phyloP scores from a whole-genome alignment of 495 filamentous ascomycete genomes.

The Chaetomium fimeti region DNA sequence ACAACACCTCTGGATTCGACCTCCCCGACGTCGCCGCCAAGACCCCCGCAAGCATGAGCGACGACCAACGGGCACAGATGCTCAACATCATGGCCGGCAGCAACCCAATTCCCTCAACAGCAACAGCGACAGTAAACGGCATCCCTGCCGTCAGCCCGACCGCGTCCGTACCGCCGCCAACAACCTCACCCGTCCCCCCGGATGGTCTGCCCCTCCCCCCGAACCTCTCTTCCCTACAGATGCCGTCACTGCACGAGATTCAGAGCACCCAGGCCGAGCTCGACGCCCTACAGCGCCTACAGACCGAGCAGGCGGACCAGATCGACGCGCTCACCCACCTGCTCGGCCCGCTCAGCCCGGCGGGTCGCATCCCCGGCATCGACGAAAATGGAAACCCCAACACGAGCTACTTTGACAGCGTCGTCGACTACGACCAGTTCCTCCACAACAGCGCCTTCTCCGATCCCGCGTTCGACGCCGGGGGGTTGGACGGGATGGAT shows the following conservation, averaged over 20 bases:
- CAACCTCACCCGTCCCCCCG: conserved; percentile 23
- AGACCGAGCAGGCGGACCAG: conserved; percentile 67
- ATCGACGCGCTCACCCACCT: conserved; percentile 68
- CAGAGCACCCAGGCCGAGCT: conserved; percentile 67
- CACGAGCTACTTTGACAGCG: conserved; percentile 45
- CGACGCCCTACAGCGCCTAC: conserved; percentile 68
- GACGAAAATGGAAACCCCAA: conserved; percentile 45
- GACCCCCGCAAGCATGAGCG: conserved; percentile 65
- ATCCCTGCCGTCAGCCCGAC: conserved; percentile 19
- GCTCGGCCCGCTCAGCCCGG: conserved; percentile 75
- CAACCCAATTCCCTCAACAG: conserved; percentile 12
- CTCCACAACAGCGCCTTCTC: conserved; percentile 65
- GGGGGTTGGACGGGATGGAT: background rate
- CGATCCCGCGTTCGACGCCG: conserved; percentile 24
- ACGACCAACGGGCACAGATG: conserved; percentile 75
- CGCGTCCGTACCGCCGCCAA: conserved; percentile 28
- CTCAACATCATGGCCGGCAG: conserved; percentile 68
- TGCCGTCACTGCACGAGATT: conserved; percentile 57
- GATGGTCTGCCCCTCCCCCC: conserved; percentile 48
- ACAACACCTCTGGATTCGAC: conserved; percentile 53
- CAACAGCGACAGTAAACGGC: conserved; percentile 9
- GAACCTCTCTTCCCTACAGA: conserved; percentile 59
- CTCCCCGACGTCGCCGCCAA: conserved; percentile 76
- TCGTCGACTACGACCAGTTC: conserved; percentile 71
- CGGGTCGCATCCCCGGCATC: conserved; percentile 74